phyloP scores from a whole-genome alignment of 2,329 filamentous ascomycete species.

The Colletotrichum paranaense region DNA sequence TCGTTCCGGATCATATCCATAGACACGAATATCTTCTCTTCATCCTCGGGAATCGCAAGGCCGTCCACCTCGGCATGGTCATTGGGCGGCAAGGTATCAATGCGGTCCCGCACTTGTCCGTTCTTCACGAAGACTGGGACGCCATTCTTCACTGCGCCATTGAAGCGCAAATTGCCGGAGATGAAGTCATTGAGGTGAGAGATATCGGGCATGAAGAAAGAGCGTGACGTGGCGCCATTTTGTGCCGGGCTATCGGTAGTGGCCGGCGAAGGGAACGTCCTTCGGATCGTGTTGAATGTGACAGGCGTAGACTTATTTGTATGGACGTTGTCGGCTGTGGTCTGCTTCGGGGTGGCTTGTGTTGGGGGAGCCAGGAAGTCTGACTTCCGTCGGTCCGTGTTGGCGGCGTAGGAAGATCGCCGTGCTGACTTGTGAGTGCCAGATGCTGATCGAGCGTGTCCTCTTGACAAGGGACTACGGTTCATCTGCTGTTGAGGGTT shows the following conservation, averaged over 20 bases:
- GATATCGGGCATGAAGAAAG: constrained; percentile 66
- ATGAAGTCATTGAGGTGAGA: constrained; percentile 68
- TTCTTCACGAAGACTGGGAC: constrained; percentile 68
- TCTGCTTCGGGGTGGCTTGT: constrained; percentile 30
- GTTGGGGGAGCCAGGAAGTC: constrained; percentile 27
- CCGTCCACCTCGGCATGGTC: constrained; percentile 62
- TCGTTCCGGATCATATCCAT: constrained; percentile 72
- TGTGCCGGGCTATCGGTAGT: constrained; percentile 47
- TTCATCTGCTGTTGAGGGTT: constrained; percentile 42
- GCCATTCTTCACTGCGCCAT: constrained; percentile 61
- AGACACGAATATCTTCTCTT: constrained; percentile 69
- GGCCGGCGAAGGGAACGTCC: constrained; percentile 44
- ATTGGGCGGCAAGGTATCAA: constrained; percentile 46
- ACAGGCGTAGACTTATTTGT: constrained; percentile 30
- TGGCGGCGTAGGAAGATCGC: constrained; percentile 25
- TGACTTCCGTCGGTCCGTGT: constrained; percentile 28
- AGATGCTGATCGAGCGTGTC: constrained; percentile 46
- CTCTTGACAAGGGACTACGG: constrained; percentile 51
- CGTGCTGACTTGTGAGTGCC: constrained; percentile 27
- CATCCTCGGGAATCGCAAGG: constrained; percentile 62
- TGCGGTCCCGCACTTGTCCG: constrained; percentile 60
- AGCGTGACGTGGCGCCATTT: constrained; percentile 57
- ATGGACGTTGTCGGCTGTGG: background rate
- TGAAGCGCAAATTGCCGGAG: constrained; percentile 64
- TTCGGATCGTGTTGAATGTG: constrained; percentile 36